Base-by-base conservation (phyloP, 441 rosid genomes). In the Isatis lusitanica region DNA sequence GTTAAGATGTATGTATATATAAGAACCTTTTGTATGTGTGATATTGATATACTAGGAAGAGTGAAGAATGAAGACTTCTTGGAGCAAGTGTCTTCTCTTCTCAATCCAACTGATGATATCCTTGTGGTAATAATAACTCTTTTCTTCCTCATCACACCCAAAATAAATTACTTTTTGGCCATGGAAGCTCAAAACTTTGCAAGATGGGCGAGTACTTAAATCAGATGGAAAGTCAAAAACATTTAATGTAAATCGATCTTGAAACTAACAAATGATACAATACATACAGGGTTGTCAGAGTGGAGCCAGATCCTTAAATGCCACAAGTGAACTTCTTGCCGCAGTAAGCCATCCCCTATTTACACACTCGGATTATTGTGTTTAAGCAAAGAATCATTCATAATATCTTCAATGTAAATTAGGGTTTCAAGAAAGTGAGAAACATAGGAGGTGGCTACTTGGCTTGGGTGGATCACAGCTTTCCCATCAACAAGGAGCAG, bases 381-480 rank as follows among this genome's bases (percentile, higher is more conserved):
- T 44, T 9, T 7, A 62, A 16, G 17, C 38, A 63, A 21, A 55
- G 2, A 64, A 51, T 24, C 4, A 47, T 44, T 36, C 6, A 21
- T 12, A 21, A 3, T 21, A 21, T 10, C 4, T 11, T 43, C 9
- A 30, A 28, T 46, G 60, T 55, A 6, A 33, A 28, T 8, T 52
- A 93, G 97, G 98, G 96, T 7, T 90, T 79, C 83, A 85, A 83
- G 83, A 80, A 87, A 71, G 89, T 82, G 70, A 82, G 72, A 73
- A 85, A 91, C 84, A 58, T 93, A 89, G 92, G 88, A 80, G 97
- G 94, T 73, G 94, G 98, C 6, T 78, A 93, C 65, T 73, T 86
- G 8, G 88, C 86, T 4, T 93, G 97, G 97, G 74, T 76, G 73
- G 71, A 77, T 51, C 81, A 81, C 62, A 80, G 76, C 61, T 77